Evolutionary conservation across 305 asterid genomes (phyloP).

Genomic region (Vinca major): DNA sequence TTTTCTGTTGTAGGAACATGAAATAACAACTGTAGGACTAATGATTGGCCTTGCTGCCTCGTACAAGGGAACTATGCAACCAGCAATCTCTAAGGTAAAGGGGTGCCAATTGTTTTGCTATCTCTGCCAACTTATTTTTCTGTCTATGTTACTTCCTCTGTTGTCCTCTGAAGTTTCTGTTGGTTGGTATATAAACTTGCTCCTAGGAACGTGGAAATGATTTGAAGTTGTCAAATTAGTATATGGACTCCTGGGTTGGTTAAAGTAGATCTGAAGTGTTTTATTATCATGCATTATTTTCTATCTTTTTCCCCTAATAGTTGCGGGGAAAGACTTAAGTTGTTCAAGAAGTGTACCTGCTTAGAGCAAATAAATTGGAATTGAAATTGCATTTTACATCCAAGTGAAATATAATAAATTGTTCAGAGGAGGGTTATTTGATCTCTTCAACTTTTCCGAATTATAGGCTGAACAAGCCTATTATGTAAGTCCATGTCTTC

Average conservation of each 20-base stretch:
- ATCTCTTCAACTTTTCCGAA: background rate
- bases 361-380: background rate
- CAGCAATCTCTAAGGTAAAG: constrained; percentile 83
- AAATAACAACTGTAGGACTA: constrained; percentile 85
- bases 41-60: constrained; percentile 99
- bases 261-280: background rate
- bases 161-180: background rate
- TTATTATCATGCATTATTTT: constrained; percentile 3
- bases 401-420: background rate
- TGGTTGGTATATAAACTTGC: background rate
- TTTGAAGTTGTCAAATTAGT: background rate
- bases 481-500: background rate
- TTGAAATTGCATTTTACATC: background rate
- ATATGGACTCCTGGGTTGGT: background rate
- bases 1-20: constrained; percentile 64
- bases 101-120: constrained; percentile 12
- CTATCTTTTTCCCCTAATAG: background rate
- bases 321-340: background rate
- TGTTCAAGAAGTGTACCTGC: background rate
- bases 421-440: background rate
- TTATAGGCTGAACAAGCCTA: background rate
- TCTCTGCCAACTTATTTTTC: constrained; percentile 19
- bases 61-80: constrained; percentile 91
- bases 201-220: background rate
- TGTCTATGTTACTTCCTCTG: background rate